Conservation (phyloP, 2,329 filamentous ascomycete species). For the Aspergillus ochraceus region DNA sequence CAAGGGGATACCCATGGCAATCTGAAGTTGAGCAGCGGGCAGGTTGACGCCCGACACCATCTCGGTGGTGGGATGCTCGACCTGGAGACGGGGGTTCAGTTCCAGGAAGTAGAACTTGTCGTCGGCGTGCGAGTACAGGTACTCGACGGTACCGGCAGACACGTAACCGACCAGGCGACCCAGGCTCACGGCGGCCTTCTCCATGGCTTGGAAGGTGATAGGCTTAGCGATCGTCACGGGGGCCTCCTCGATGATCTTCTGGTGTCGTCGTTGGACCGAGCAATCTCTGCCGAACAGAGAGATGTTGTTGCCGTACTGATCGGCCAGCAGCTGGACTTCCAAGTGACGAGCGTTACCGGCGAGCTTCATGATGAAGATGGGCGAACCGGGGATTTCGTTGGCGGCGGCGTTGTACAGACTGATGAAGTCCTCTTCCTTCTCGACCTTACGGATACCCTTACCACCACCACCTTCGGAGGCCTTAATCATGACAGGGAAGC, state of each 20-base stretch:
- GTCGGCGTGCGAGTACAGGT: constrained; percentile 95
- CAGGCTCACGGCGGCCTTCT: constrained; percentile 90
- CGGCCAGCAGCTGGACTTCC: constrained; percentile 94
- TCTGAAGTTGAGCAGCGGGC: constrained; percentile 94
- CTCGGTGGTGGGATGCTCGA: constrained; percentile 98
- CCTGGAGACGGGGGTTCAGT: constrained; percentile 97
- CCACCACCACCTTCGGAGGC: constrained; percentile 99
- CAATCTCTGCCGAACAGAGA: constrained; percentile 98
- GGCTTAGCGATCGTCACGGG: constrained; percentile 93
- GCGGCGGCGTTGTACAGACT: constrained; percentile 91
- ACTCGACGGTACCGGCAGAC: constrained; percentile 97
- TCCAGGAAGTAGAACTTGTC: constrained; percentile 99
- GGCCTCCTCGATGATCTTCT: constrained; percentile 99
- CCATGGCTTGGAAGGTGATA: constrained; percentile 91
- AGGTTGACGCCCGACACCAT: constrained; percentile 99
- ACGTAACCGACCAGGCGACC: constrained; percentile 96
- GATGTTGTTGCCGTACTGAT: constrained; percentile 99
- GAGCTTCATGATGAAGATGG: constrained; percentile 99
- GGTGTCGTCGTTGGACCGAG: constrained; percentile 95
- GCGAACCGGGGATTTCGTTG: constrained; percentile 95
- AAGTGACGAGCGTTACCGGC: constrained; percentile 94
- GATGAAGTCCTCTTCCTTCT: constrained; percentile 79
- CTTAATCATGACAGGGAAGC: constrained; percentile 99
- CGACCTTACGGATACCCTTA: constrained; percentile 97
- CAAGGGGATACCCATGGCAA: constrained; percentile 97